Evolutionary conservation across 495 filamentous ascomycete species (phyloP).

Genomic region (Penicillium ochrochloron): DNA sequence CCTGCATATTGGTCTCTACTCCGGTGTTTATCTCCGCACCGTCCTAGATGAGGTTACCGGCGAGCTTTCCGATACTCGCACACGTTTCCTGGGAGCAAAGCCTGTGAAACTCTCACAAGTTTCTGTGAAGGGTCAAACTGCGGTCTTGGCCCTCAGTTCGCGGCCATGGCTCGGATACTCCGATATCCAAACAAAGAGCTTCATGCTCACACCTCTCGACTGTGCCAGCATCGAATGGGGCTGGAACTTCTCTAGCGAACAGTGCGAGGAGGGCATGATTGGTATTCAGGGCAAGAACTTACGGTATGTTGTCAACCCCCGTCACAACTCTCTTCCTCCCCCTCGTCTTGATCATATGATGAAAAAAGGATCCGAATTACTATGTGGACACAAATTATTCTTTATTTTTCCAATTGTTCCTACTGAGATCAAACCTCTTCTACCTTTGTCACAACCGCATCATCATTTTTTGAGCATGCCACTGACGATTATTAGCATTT

Average conservation of each 20-base stretch:
- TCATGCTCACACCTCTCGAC: slow-evolving; percentile 89
- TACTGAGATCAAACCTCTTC: slow-evolving; percentile 55
- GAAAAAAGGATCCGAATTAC: slow-evolving; percentile 58
- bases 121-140: slow-evolving; percentile 78
- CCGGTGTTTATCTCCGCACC: slow-evolving; percentile 92
- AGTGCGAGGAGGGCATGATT: slow-evolving; percentile 92
- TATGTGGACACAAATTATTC: slow-evolving; percentile 57
- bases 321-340: slow-evolving; percentile 15
- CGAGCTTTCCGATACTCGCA: slow-evolving; percentile 90
- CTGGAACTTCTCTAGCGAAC: slow-evolving; percentile 94
- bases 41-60: slow-evolving; percentile 93
- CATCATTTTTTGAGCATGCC: slow-evolving; percentile 6
- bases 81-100: slow-evolving; percentile 89
- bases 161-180: slow-evolving; percentile 93
- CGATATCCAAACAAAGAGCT: slow-evolving; percentile 77
- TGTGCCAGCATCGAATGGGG: slow-evolving; percentile 90
- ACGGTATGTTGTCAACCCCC: slow-evolving; percentile 62
- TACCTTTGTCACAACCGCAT: slow-evolving; percentile 5
- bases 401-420: slow-evolving; percentile 75
- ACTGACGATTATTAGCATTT: slow-evolving; percentile 68
- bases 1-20: slow-evolving; percentile 92
- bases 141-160: slow-evolving; percentile 89
- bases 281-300: slow-evolving; percentile 91
- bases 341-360: slow-evolving; percentile 61
- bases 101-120: slow-evolving; percentile 86